Evolutionary conservation across 352 stramenopile genomes (phyloP), one percentile per base, ranked within the genome.

Genomic region (Pythium utonaiense): DNA sequence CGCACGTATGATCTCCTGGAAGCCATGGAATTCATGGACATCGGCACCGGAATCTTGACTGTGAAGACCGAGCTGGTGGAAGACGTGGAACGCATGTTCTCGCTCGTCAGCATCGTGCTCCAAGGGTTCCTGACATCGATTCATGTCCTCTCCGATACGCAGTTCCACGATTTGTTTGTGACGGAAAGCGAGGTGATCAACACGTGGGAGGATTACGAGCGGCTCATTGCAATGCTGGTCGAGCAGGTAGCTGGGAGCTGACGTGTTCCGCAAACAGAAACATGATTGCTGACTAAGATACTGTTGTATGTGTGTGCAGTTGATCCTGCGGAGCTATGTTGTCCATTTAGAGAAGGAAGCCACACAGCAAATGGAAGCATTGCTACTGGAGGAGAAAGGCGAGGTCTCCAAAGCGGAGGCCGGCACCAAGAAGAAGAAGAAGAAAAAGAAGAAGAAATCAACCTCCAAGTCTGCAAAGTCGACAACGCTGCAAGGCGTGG

Each of bases 21-120:
- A 66, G 85, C 82, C 13, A 94, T 94, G 85, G 85, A 94, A 64
- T 94, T 94, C 52, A 92, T 94, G 85, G 82, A 94, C 64, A 85
- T 94, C 50, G 78, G 79, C 56, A 94, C 85, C 40, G 81, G 81
- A 33, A 91, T 94, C 63, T 53, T 94, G 51, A 94, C 85, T 4
- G 80, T 94, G 51, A 94, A 94, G 70, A 92, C 71, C 28, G 85
- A 94, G 62, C 69, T 94, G n/a, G 71, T 87, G 5, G 80, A 94
- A 45, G 73, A 84, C 6, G 74, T 75, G 3, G 66, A 78, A 44
- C 69, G 75, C n/a, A 59, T 94, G 2, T 89, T 92, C 61, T 67
- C 69, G 27, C 63, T 94, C 12, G 78, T 90, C 17, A 72, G 69
- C 44, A 69, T 84, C 27, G 83, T 87, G n/a, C 68, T 94, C 3